phyloP scores from a whole-genome alignment of 2,329 filamentous ascomycete species.

The Cyphellophora europaea region DNA sequence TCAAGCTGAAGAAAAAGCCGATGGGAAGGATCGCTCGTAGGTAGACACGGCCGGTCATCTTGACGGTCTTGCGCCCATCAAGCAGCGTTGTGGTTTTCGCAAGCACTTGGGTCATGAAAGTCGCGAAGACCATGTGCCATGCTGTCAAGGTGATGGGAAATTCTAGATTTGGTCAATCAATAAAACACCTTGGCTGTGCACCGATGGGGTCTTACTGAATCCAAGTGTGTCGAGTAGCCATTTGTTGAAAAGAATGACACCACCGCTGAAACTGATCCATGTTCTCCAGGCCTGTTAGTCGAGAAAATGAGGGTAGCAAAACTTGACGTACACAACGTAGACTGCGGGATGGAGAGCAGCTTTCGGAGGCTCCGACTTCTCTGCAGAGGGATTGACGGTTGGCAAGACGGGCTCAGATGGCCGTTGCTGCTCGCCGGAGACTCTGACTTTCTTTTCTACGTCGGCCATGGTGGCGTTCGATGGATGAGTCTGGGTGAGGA shows the following conservation, averaged over 20 bases:
- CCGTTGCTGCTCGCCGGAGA: conserved; percentile 67
- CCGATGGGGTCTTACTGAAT: conserved; percentile 35
- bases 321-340: conserved; percentile 57
- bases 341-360: conserved; percentile 66
- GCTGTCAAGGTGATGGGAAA: conserved; percentile 56
- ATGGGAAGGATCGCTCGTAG: conserved; percentile 90
- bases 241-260: conserved; percentile 99
- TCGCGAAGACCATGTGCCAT: conserved; percentile 91
- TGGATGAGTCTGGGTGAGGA: conserved; percentile 31
- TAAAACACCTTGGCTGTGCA: conserved; percentile 1
- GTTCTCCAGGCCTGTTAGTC: conserved; percentile 42
- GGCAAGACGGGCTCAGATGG: conserved; percentile 53
- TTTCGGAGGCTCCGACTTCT: conserved; percentile 60
- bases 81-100: conserved; percentile 82
- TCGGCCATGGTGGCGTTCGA: conserved; percentile 43
- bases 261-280: conserved; percentile 89
- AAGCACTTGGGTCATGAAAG: conserved; percentile 86
- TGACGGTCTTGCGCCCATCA: conserved; percentile 89
- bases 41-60: conserved; percentile 94
- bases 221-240: conserved; percentile 74
- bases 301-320: not conserved
- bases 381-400: conserved; percentile 64
- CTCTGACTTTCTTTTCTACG: conserved; percentile 71
- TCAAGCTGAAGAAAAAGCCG: conserved; percentile 90
- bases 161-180: conserved; percentile 5